These are phyloP conservation scores for Zygosaccharomyces pseudobailii DNA, from an alignment of 1,139 yeast genomes.

Conservation along the genomic window DNA sequence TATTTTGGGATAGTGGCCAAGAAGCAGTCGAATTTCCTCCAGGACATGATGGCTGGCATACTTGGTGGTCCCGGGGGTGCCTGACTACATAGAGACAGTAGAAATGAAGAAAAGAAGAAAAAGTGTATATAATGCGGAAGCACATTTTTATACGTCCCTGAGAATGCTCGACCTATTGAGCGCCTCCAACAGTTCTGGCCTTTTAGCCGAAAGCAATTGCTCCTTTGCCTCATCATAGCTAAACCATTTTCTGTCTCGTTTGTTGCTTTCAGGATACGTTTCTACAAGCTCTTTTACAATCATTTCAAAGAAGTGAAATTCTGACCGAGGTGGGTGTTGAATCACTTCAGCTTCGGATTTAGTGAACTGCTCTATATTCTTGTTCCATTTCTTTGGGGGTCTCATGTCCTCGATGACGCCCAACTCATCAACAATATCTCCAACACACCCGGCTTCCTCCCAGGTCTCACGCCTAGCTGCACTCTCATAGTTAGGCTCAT, in stretches of 20 bases:
- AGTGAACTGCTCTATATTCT: conserved; percentile 28
- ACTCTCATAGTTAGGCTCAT: conserved; percentile 53
- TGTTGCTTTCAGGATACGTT: conserved; percentile 68
- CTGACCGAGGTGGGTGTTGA: conserved; percentile 55
- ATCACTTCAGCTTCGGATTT: conserved; percentile 21
- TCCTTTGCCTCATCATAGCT: conserved; percentile 65
- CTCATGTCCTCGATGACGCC: conserved; percentile 68
- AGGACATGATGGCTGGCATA: conserved; percentile 81
- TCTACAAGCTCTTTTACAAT: conserved; percentile 49
- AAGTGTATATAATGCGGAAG: conserved; percentile 1
- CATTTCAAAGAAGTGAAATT: conserved; percentile 83
- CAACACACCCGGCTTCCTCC: conserved; percentile 95
- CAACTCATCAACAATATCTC: conserved; percentile 49
- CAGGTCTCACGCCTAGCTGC: conserved; percentile 87
- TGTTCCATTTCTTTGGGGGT: conserved; percentile 55
- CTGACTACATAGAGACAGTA: neutral
- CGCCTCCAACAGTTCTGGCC: conserved; percentile 69
- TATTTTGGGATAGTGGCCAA: conserved; percentile 57
- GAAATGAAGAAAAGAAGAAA: neutral
- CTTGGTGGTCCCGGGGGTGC: conserved; percentile 39
- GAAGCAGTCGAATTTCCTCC: conserved; percentile 63
- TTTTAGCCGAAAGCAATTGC: conserved; percentile 52
- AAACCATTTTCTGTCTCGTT: conserved; percentile 71
- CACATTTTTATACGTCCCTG: conserved; percentile 12
- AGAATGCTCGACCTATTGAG: conserved; percentile 41